Base-by-base conservation (phyloP, 305 asterid genomes). In the Solanum hybrid region DNA sequence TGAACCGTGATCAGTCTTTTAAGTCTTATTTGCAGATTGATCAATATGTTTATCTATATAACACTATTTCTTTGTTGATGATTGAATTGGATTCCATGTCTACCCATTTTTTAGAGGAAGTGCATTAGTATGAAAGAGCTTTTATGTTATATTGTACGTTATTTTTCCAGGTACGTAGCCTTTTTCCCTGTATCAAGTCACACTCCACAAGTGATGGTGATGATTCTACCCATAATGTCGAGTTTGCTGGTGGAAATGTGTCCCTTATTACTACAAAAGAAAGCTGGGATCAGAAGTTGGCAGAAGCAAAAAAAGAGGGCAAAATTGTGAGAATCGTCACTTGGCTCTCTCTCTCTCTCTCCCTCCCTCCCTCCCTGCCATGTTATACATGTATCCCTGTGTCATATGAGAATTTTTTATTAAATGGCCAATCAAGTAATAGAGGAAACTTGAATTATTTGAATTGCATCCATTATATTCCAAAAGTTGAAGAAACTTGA, bases 181-280 rank as follows among this genome's bases (percentile, higher is more conserved):
- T 85, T 57, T 85, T 85, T 24, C 7, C 78, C 41, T 85, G 88
- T 57, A 57, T 85, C 77, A 85, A 79, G 79, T 22, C 86, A 33
- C 87, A 13, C 24, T 17, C 88, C 29, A 14, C 86, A 51, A 79
- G 75, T 83, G 97, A 93, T 78, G 95, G 86, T 32, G 95, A 94
- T 90, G 96, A 94, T 57, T 93, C 97, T 82, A 95, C 94, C 51
- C 94, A 93, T 87, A 77, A 93, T 78, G 95, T 94, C 89, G 96
- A 96, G 88, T 90, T 98, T 73, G 90, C 96, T 33, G 99, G 99
- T 92, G 99, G 99, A 91, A 98, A 98, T 93, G 99, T 98, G 93
- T 95, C 94, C 51, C 96, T 98, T 90, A 81, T 98, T 92, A 93
- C 96, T 26, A 94, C 98, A 34, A 95, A 94, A 91, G 98, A 96